Base-by-base conservation (phyloP, 805 yeast species). In the Candida ovalis region DNA sequence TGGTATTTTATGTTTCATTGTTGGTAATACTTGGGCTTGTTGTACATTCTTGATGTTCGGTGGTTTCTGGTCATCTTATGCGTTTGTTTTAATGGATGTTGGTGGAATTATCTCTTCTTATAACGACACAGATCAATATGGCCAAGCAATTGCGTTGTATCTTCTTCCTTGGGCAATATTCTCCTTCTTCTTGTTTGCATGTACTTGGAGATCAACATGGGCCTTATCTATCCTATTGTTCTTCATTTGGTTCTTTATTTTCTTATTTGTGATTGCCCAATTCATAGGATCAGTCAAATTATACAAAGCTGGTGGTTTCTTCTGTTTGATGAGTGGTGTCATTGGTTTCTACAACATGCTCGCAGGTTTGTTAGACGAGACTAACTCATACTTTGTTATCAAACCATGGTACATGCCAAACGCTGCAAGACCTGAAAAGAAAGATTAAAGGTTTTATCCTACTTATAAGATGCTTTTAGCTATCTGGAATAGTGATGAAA, bases 361-460 rank as follows among this genome's bases (percentile, higher is more conserved):
- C 57, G 76, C 77, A 1, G 80, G 80, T 51, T 62, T 69, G 42
- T 73, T 75, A 1, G 80, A 76, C 47, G 62, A 63, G 13, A 75
- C 78, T 47, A 86, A 84, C 68, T 73, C 84, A 36, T 86, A 83
- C 62, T 53, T 84, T 53, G 67, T 69, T 17, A 65, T 80, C 43
- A 69, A 71, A 48, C 79, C 87, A 18, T 46, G 73, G 44, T 76
- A 64, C 58, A 61, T 80, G 68, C 81, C 83, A 35, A 72, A 74
- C 43, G 68, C 70, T 19, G 55, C 45, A 2, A 47, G 49, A 15
- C 58, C 64, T 5, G 37, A 46, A 23, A 54, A 50, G 28, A 41
- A 41, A 2, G 47, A 49, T 13, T 44, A 44, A 37, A 23, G 21
- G 10, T 25, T 19, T 28, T 10, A 10, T n/a, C n/a, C n/a, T n/a